phyloP scores from a whole-genome alignment of 225 moss, liverwort and hornwort species.

The Marchantia polymorpha region DNA sequence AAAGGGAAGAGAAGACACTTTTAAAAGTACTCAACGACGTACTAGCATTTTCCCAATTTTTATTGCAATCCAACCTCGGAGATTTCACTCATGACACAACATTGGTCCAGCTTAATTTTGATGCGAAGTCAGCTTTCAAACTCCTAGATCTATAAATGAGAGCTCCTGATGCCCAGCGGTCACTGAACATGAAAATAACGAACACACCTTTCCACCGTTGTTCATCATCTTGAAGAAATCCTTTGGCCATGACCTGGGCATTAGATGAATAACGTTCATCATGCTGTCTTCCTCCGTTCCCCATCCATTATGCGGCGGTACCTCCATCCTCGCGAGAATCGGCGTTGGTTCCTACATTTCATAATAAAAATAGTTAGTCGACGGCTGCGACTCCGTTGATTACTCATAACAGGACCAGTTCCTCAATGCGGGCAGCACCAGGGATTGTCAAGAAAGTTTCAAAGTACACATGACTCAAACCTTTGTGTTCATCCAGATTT shows the following conservation, averaged over 20 bases:
- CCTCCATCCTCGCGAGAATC: constrained; percentile 80
- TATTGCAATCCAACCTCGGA: not conserved
- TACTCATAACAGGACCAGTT: too few relatives aligned
- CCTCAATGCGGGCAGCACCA: too few relatives aligned
- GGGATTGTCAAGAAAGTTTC: too few relatives aligned
- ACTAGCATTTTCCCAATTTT: not conserved
- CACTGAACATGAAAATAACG: not conserved
- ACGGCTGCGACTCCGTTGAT: too few relatives aligned
- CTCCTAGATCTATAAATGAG: not conserved
- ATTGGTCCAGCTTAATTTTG: not conserved
- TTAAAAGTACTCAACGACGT: not conserved
- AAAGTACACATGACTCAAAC: too few relatives aligned
- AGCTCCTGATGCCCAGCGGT: not conserved
- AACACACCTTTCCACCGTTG: constrained; percentile 75
- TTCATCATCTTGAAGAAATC: constrained; percentile 87
- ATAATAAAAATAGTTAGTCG: not conserved
- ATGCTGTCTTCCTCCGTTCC: constrained; percentile 85
- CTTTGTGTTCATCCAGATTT: too few relatives aligned
- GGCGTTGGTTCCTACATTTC: constrained; percentile 63
- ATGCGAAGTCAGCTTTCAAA: not conserved
- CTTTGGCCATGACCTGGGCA: constrained; percentile 72
- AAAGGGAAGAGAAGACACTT: not conserved
- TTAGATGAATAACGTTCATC: constrained; percentile 80
- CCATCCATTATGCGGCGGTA: constrained; percentile 89
- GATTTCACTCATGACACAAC: not conserved